A percentile compares a stretch with the other conserved stretches of the same genome.
Evolutionary conservation across 1,284 basidiomycete genomes (phyloP).

Genomic region (Ganoderma meredithae): DNA sequence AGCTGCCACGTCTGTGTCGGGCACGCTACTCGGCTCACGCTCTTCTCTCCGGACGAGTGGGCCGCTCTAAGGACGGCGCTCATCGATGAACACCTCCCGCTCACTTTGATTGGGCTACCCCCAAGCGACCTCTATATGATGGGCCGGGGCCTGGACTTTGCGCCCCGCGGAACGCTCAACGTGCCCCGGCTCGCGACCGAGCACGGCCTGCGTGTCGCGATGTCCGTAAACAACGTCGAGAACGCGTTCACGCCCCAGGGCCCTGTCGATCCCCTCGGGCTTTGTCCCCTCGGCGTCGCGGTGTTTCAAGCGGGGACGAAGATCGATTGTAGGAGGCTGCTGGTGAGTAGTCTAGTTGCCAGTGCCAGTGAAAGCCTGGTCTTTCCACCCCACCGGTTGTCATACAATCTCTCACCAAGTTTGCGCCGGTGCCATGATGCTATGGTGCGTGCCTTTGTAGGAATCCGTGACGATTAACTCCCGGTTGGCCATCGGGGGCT

Average conservation of each 20-base stretch:
- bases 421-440: not conserved
- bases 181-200: constrained; percentile 54
- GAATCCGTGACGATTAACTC: constrained; percentile 39
- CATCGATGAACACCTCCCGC: constrained; percentile 46
- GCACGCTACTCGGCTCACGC: constrained; percentile 64
- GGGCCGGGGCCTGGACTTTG: constrained; percentile 45
- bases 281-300: constrained; percentile 65
- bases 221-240: constrained; percentile 69
- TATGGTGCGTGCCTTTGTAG: constrained; percentile 25
- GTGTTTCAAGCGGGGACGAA: constrained; percentile 64
- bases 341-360: constrained; percentile 49
- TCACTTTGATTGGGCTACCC: constrained; percentile 63
- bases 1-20: constrained; percentile 57
- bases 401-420: not conserved
- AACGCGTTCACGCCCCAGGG: constrained; percentile 77
- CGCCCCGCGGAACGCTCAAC: constrained; percentile 60
- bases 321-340: constrained; percentile 51
- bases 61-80: constrained; percentile 43
- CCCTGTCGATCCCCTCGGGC: constrained; percentile 61
- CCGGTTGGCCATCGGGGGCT: constrained; percentile 49
- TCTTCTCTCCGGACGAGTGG: constrained; percentile 59
- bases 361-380: not conserved
- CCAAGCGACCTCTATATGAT: constrained; percentile 76
- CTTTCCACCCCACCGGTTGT: not conserved
- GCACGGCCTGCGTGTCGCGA: constrained; percentile 56